Percentiles rank a stretch among this genome's conserved stretches.
These are phyloP conservation scores for Saccharomyces uvarum DNA, from an alignment of 1,139 yeast genomes.

Conservation along the genomic window DNA sequence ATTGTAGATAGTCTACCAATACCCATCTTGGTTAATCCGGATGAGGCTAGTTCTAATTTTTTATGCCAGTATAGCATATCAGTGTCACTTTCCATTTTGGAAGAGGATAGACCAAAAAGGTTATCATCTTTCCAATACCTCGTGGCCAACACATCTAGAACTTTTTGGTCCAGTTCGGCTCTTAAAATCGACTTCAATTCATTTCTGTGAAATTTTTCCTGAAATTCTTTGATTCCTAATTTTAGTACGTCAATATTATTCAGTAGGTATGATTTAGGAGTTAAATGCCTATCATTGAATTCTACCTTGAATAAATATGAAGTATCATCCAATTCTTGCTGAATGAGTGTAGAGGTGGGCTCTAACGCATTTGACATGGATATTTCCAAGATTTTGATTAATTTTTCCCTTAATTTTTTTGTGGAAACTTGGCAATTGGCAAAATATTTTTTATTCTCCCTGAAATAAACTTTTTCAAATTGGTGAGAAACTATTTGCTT, in stretches of 20 bases:
- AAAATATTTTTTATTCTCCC: slow-evolving; percentile 54
- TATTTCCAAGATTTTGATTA: slow-evolving; percentile 78
- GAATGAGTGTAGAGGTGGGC: slow-evolving; percentile 81
- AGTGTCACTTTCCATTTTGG: slow-evolving; percentile 32
- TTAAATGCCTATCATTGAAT: slow-evolving; percentile 85
- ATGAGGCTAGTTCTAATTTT: slow-evolving; percentile 75
- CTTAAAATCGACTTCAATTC: slow-evolving; percentile 74
- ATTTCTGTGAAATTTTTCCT: slow-evolving; percentile 72
- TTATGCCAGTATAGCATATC: slow-evolving; percentile 80
- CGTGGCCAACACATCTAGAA: slow-evolving; percentile 76
- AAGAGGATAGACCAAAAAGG: slow-evolving; percentile 21
- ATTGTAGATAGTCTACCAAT: slow-evolving; percentile 85
- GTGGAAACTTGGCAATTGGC: slow-evolving; percentile 71
- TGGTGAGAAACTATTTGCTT: slow-evolving; percentile 47
- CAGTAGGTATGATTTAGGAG: slow-evolving; percentile 90
- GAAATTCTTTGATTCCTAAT: slow-evolving; percentile 77
- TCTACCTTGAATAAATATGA: slow-evolving; percentile 91
- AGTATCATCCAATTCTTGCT: slow-evolving; percentile 88
- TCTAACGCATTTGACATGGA: slow-evolving; percentile 85
- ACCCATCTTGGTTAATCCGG: slow-evolving; percentile 82
- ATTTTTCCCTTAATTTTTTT: slow-evolving; percentile 61
- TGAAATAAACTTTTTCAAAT: slow-evolving; percentile 53
- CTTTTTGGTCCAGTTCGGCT: slow-evolving; percentile 81
- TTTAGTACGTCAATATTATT: slow-evolving; percentile 85
- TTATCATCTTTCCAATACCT: slow-evolving; percentile 75